A percentile compares a stretch with the other conserved stretches of the same genome.
Evolutionary conservation across 495 filamentous ascomycete species (phyloP).

Genomic region (Xylaria sp.): DNA sequence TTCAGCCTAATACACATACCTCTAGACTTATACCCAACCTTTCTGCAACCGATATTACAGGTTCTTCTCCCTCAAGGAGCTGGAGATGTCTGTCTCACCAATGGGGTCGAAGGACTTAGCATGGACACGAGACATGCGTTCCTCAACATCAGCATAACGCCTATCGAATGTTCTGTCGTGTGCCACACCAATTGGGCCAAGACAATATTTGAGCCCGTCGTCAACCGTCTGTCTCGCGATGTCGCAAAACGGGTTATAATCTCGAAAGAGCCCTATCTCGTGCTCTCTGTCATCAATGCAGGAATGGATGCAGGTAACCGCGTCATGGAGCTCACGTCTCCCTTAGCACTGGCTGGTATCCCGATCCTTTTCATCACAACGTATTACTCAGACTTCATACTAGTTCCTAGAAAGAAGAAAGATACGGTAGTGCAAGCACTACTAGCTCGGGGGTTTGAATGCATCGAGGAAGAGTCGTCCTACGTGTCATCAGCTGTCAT

Average conservation of each 20-base stretch:
- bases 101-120: constrained; percentile 48
- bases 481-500: constrained; percentile 68
- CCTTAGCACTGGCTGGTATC: constrained; percentile 88
- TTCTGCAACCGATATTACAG: constrained; percentile 82
- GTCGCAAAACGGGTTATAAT: constrained; percentile 67
- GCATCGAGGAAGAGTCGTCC: constrained; percentile 70
- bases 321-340: constrained; percentile 89
- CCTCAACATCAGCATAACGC: constrained; percentile 91
- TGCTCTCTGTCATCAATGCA: constrained; percentile 85
- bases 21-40: constrained; percentile 76
- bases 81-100: constrained; percentile 37
- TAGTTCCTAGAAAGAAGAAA: constrained; percentile 80
- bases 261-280: constrained; percentile 82
- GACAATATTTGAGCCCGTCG: constrained; percentile 75
- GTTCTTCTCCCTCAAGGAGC: constrained; percentile 69
- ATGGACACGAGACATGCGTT: constrained; percentile 72
- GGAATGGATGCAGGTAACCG: constrained; percentile 93
- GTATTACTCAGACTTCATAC: constrained; percentile 96
- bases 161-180: constrained; percentile 90
- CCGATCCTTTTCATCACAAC: constrained; percentile 99
- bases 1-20: constrained; percentile 93
- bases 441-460: constrained; percentile 81
- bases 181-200: constrained; percentile 77
- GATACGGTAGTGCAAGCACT: constrained; percentile 76
- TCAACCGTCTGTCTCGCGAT: constrained; percentile 57